A percentile compares a stretch with the other conserved stretches of the same genome.
Conservation (phyloP, 2,329 filamentous ascomycete genomes). For the Colletotrichum zoysiae region DNA sequence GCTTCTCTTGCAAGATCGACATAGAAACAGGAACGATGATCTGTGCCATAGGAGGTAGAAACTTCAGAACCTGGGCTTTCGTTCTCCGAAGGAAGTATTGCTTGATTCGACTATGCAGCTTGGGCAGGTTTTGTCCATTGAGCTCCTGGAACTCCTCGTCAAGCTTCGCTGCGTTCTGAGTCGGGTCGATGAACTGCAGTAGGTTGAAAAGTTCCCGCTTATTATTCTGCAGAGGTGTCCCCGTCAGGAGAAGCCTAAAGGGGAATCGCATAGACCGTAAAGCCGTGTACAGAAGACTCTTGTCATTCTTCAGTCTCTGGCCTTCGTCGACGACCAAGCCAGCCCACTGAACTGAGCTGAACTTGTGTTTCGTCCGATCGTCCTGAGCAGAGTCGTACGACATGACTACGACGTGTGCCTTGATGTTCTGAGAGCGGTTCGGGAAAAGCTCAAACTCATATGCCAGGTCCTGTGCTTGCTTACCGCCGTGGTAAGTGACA, state of each 20-base stretch:
- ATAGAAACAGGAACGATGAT: slow-evolving; percentile 97
- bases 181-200: slow-evolving; percentile 90
- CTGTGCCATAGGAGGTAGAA: slow-evolving; percentile 92
- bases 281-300: slow-evolving; percentile 82
- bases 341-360: slow-evolving; percentile 82
- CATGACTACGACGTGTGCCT: slow-evolving; percentile 92
- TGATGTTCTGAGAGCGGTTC: slow-evolving; percentile 72
- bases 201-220: slow-evolving; percentile 95
- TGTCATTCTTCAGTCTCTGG: slow-evolving; percentile 94
- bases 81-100: slow-evolving; percentile 80
- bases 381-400: slow-evolving; percentile 93
- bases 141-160: slow-evolving; percentile 83
- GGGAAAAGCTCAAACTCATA: slow-evolving; percentile 90
- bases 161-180: slow-evolving; percentile 75
- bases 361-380: slow-evolving; percentile 72
- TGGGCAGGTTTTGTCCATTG: slow-evolving; percentile 82
- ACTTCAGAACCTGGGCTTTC: slow-evolving; percentile 90
- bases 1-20: slow-evolving; percentile 91
- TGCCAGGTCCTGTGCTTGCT: slow-evolving; percentile 79
- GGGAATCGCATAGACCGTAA: slow-evolving; percentile 80
- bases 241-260: slow-evolving; percentile 89
- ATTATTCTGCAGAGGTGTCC: slow-evolving; percentile 95
- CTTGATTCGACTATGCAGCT: slow-evolving; percentile 86
- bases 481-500: slow-evolving; percentile 91
- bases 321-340: slow-evolving; percentile 95